Conservation (phyloP, 2,329 filamentous ascomycete species). For the Arthrobotrys conoides region DNA sequence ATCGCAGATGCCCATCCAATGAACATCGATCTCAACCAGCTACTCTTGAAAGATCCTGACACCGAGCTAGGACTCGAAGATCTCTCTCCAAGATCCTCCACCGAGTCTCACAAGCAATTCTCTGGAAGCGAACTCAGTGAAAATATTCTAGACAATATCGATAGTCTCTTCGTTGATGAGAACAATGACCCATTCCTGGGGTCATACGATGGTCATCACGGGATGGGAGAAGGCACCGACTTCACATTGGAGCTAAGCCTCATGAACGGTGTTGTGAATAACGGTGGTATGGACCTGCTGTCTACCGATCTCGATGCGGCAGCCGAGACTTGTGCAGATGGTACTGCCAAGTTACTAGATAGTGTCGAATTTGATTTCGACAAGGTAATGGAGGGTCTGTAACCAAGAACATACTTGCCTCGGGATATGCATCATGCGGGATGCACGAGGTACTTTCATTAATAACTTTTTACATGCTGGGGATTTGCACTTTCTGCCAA, state of each 20-base stretch:
- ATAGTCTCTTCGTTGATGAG: conserved; percentile 58
- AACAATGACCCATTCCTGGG: conserved; percentile 64
- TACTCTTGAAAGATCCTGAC: conserved; percentile 59
- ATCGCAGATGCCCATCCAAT: conserved; percentile 46
- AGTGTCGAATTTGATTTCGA: conserved; percentile 64
- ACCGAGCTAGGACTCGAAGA: conserved; percentile 48
- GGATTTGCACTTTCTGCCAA: conserved; percentile 1
- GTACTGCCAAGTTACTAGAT: conserved; percentile 62
- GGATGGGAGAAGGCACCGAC: conserved; percentile 47
- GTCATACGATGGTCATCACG: conserved; percentile 61
- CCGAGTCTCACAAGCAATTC: conserved; percentile 62
- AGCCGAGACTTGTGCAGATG: conserved; percentile 58
- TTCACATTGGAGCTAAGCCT: conserved; percentile 51
- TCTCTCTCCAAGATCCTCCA: conserved; percentile 58
- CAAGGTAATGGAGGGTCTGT: conserved; percentile 63
- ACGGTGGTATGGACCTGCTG: conserved; percentile 48
- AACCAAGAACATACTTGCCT: conserved; percentile 18
- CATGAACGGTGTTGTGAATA: conserved; percentile 46
- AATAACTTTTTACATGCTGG: conserved; percentile 4
- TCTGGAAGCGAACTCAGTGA: conserved; percentile 61
- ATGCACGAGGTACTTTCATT: conserved; percentile 31
- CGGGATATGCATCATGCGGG: conserved; percentile 22
- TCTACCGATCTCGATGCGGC: conserved; percentile 35
- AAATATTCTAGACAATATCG: conserved; percentile 62
- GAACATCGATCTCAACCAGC: conserved; percentile 53